Percentiles rank a stretch among this genome's conserved stretches.
Evolutionary conservation across 352 stramenopile genomes (phyloP).

Genomic region (Globisporangium perplexum): DNA sequence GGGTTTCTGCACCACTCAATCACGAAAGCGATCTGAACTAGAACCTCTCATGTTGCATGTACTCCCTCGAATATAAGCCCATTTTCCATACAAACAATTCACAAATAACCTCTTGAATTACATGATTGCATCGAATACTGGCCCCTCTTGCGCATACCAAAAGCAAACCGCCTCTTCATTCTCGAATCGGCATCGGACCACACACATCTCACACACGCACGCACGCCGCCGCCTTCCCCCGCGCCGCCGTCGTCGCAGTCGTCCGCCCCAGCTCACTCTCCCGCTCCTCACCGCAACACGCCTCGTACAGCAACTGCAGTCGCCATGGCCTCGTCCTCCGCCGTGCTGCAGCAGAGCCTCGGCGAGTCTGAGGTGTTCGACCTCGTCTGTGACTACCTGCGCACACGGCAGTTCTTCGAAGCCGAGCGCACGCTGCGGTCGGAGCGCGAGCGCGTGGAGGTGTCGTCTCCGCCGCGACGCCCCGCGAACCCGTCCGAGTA

Average conservation of each 20-base stretch:
- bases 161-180: slow-evolving; percentile 3
- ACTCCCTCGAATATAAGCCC: too few relatives aligned
- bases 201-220: slow-evolving; percentile 1
- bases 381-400: slow-evolving; percentile 84
- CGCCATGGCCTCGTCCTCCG: slow-evolving; percentile 46
- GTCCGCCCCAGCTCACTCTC: slow-evolving; percentile 1
- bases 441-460: slow-evolving; percentile 49
- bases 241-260: background rate
- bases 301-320: slow-evolving; percentile 1
- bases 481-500: slow-evolving; percentile 18
- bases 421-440: slow-evolving; percentile 66
- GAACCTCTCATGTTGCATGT: too few relatives aligned
- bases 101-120: too few relatives aligned
- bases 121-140: background rate
- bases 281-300: background rate
- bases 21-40: too few relatives aligned
- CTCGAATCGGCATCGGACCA: slow-evolving; percentile 12
- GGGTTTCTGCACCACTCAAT: too few relatives aligned
- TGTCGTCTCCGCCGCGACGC: slow-evolving; percentile 9
- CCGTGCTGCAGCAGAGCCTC: slow-evolving; percentile 68
- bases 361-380: slow-evolving; percentile 85
- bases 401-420: slow-evolving; percentile 83
- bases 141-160: slow-evolving; percentile 17
- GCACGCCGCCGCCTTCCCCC: background rate
- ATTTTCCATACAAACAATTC: too few relatives aligned